Evolutionary conservation across 2,329 filamentous ascomycete species (phyloP), one percentile per base, ranked within the genome.

Genomic region (Verticillium klebahnii): DNA sequence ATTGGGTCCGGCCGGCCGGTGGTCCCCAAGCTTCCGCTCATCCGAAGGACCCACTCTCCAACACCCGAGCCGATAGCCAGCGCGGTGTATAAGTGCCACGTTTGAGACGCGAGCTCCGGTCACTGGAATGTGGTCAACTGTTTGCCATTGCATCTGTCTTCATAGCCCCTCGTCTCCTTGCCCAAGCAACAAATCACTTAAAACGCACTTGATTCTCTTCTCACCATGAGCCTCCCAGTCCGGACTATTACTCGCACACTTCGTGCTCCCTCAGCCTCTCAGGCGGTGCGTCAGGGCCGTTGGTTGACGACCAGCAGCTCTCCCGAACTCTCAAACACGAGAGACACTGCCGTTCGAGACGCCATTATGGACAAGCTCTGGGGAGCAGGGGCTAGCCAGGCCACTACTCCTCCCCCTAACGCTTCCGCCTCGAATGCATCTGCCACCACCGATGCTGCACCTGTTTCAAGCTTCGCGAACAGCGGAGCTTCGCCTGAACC

Each of bases 321-420:
- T 32, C 39, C 57, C 15, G 57, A 58, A 12, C 52, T 45, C 25
- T 40, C 57, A 8, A 40, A 32, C 39, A 34, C 29, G 9, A 11
- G 39, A 5, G 57, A 58, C 39, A 50, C 57, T 19, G 57, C 29
- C 7, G 57, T 58, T 7, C 37, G 39, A 8, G 57, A 58, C 25
- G 57, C 57, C 57, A 58, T 58, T 25, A 58, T 58, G 57, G 57
- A 58, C 37, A 58, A 58, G 57, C 57, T 58, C 15, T 58, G 57
- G 57, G 57, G 37, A 15, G 57, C 57, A 25, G 57, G 23, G 19
- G 19, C 57, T 15, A 58, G 19, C 25, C 57, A 50, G 25, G 4
- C 32, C 5, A 39, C 57, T 17, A 11, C 17, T 12, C 34, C 17
- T 3, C 15, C 29, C 9, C n/a, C 32, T 6, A 50, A 6, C 29